These are phyloP conservation scores for Cadophora sp. DNA, from an alignment of 2,329 filamentous ascomycete species.

Conservation along the genomic window DNA sequence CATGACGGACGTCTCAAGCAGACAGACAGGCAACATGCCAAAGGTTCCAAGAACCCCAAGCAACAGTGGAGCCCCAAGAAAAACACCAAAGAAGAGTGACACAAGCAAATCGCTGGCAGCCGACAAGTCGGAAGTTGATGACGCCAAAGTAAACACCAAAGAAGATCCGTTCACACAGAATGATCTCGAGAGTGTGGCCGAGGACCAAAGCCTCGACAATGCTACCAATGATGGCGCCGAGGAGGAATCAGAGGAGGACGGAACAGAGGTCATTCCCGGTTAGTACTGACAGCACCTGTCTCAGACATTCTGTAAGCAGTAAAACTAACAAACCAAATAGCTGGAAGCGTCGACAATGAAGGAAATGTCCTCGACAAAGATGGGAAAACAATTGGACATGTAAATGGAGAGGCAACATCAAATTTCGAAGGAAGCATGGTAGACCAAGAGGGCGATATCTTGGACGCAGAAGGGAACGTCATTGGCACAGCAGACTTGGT, in stretches of 20 bases:
- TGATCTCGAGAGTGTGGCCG: slow-evolving; percentile 15
- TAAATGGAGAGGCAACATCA: slow-evolving; percentile 69
- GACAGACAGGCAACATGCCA: slow-evolving; percentile 25
- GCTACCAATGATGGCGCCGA: slow-evolving; percentile 20
- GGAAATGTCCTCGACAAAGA: slow-evolving; percentile 61
- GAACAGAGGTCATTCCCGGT: slow-evolving; percentile 19
- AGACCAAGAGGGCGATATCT: slow-evolving; percentile 60
- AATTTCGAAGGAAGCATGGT: slow-evolving; percentile 58
- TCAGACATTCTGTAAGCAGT: too few relatives aligned
- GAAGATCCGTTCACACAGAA: slow-evolving; percentile 11
- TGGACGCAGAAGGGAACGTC: slow-evolving; percentile 59
- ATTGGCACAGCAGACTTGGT: slow-evolving; percentile 45
- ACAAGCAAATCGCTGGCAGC: background rate
- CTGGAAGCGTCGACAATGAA: slow-evolving; percentile 50
- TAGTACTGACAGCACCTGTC: background rate
- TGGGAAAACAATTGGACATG: slow-evolving; percentile 59
- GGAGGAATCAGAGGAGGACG: slow-evolving; percentile 29
- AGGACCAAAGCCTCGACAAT: background rate
- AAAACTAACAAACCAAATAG: background rate
- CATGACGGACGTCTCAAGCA: slow-evolving; percentile 34
- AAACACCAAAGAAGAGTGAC: slow-evolving; percentile 13
- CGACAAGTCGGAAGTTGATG: slow-evolving; percentile 8
- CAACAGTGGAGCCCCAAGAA: slow-evolving; percentile 20
- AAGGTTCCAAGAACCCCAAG: slow-evolving; percentile 25
- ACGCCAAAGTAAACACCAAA: slow-evolving; percentile 11